A percentile compares a stretch with the other conserved stretches of the same genome.
phyloP scores from a whole-genome alignment of 805 yeast genomes.

The Ogataea degrootiae region DNA sequence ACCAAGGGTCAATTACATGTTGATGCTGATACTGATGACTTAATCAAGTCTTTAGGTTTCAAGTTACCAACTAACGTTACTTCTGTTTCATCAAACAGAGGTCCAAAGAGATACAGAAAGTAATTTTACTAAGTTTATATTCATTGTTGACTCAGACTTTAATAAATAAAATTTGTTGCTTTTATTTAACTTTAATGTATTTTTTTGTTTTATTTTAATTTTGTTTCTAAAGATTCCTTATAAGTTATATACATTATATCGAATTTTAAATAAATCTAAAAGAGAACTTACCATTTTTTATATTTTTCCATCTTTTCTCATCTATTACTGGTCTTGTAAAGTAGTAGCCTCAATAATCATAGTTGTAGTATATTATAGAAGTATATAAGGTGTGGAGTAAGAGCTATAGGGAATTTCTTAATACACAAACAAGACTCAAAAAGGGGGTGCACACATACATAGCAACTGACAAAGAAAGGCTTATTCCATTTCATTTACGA shows the following conservation, averaged over 20 bases:
- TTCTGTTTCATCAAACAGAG: conserved; percentile 84
- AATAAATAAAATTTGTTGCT: background rate
- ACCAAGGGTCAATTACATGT: conserved; percentile 95
- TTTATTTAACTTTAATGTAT: conserved; percentile 1
- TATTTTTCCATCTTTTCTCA: too few species aligned
- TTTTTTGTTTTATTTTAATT: conserved; percentile 5
- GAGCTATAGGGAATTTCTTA: too few species aligned
- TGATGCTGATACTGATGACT: conserved; percentile 93
- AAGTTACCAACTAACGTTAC: conserved; percentile 80
- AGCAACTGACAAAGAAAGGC: background rate
- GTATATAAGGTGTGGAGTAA: too few species aligned
- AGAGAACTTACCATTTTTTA: too few species aligned
- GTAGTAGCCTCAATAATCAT: too few species aligned
- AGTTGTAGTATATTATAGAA: too few species aligned
- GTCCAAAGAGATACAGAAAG: conserved; percentile 83
- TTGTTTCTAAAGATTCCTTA: conserved; percentile 1
- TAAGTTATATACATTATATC: background rate
- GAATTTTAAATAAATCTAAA: background rate
- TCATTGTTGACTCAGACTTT: background rate
- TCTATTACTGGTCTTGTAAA: too few species aligned
- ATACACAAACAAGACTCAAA: too few species aligned
- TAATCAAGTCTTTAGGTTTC: conserved; percentile 92
- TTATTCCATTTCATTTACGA: conserved; percentile 20
- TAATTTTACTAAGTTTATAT: conserved; percentile 33
- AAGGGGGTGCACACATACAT: background rate